Base-by-base conservation (phyloP, 2,329 filamentous ascomycete genomes). In the Penicillium sp. region DNA sequence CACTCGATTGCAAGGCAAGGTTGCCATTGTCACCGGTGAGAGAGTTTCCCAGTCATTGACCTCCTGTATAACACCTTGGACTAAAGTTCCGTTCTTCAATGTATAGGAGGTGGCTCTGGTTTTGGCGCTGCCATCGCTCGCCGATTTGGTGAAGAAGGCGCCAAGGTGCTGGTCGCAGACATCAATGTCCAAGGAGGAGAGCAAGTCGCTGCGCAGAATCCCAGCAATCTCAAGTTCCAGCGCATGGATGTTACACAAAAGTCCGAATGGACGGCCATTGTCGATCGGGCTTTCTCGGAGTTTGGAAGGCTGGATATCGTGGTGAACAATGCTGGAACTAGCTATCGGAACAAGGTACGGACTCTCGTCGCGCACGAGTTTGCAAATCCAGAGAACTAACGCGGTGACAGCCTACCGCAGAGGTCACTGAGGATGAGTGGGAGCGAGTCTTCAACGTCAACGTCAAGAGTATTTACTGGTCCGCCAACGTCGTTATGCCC, bases 241-340 rank as follows among this genome's bases (percentile, higher is more conserved):
- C 68, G 69, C 43, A 71, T 72, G 66, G 73, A 78, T 51, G 75
- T 77, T 2, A 75, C 73, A 34, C 71, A 69, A 5, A 64, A 59
- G 6, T 58, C 59, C 1, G 74, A 76, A 48, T 78, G 76, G 76
- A 69, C 67, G 35, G 58, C 63, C 1, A 66, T 72, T 7, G 61
- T 74, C n/a, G 69, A 73, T 3, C 17, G 71, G 31, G 67, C 70
- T 0, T 65, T 79, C 28, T 53, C 67, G 4, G 69, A 68, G 43
- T 70, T 71, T 35, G 73, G 74, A 1, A 64, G 69, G 22, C 62
- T 83, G 54, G 77, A 82, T 67, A 71, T 79, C 15, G 63, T 82
- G 51, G 73, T 82, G 43, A 82, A 82, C 59, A 82, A 82, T 69
- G 79, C 80, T 7, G 81, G 81, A 12, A 77, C 72, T 15, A 70